A percentile compares a stretch with the other conserved stretches of the same genome.
Conservation (phyloP, 1,139 yeast species). For the Yamadazyma aaseri region DNA sequence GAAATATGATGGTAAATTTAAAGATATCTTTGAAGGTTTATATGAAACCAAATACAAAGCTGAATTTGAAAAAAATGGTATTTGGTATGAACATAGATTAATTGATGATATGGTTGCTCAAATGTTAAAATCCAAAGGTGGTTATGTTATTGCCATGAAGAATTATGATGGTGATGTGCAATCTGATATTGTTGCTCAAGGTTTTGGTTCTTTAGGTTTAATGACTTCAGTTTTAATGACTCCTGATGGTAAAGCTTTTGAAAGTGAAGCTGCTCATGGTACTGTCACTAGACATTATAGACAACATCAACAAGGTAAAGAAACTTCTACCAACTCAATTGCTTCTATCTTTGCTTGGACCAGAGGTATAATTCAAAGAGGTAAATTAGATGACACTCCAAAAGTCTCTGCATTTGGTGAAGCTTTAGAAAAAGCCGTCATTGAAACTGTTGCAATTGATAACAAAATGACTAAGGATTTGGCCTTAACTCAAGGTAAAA, state of each 20-base stretch:
- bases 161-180: slow-evolving; percentile 88
- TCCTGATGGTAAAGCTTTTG: slow-evolving; percentile 84
- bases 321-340: slow-evolving; percentile 80
- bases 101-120: slow-evolving; percentile 90
- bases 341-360: slow-evolving; percentile 87
- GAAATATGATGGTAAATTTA: slow-evolving; percentile 79
- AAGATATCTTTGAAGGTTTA: slow-evolving; percentile 71
- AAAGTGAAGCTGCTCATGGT: slow-evolving; percentile 85
- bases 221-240: slow-evolving; percentile 84
- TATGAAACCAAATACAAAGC: slow-evolving; percentile 57
- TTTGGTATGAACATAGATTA: slow-evolving; percentile 78
- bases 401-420: slow-evolving; percentile 69
- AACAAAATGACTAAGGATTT: slow-evolving; percentile 82
- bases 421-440: slow-evolving; percentile 63
- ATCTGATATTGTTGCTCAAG: slow-evolving; percentile 84
- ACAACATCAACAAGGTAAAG: slow-evolving; percentile 81
- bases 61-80: slow-evolving; percentile 62
- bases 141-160: slow-evolving; percentile 78
- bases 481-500: slow-evolving; percentile 70
- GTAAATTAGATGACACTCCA: slow-evolving; percentile 69
- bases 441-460: slow-evolving; percentile 73
- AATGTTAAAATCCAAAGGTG: slow-evolving; percentile 83
- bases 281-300: slow-evolving; percentile 86
- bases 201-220: slow-evolving; percentile 78
- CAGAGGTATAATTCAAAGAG: slow-evolving; percentile 81